Conservation (phyloP, 1,284 basidiomycete species). For the Ceratobasidium sp. region DNA sequence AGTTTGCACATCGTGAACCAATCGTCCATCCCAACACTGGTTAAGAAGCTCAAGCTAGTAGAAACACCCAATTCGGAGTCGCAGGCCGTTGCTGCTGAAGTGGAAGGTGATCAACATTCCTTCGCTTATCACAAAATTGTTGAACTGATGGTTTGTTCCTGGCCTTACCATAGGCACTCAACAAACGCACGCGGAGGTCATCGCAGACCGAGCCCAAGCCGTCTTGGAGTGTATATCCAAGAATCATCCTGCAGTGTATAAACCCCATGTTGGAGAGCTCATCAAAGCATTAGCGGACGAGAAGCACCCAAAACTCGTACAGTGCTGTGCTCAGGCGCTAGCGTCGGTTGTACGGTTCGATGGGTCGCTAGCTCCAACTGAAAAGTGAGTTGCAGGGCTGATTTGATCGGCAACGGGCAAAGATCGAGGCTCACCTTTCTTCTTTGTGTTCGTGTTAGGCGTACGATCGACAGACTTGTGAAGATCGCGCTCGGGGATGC, state of each 20-base stretch:
- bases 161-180: conserved; percentile 2
- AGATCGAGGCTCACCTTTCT: too few species aligned
- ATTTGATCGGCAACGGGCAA: too few species aligned
- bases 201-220: conserved; percentile 44
- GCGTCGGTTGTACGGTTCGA: conserved; percentile 73
- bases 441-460: conserved; percentile 60
- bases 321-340: conserved; percentile 79
- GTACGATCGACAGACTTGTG: conserved; percentile 72
- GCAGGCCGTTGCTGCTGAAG: not conserved
- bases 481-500: conserved; percentile 72
- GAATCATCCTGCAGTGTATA: conserved; percentile 77
- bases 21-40: conserved; percentile 82
- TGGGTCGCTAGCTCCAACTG: conserved; percentile 64
- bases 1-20: conserved; percentile 83
- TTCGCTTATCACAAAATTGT: not conserved
- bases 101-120: not conserved
- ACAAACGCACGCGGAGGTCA: conserved; percentile 39
- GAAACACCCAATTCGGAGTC: conserved; percentile 23
- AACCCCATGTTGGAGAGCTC: conserved; percentile 79
- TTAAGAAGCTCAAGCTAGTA: conserved; percentile 55
- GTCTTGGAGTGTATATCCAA: conserved; percentile 74
- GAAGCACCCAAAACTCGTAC: conserved; percentile 67
- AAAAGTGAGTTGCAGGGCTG: conserved; percentile 76
- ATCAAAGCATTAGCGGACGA: conserved; percentile 75
- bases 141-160: not conserved